Percentiles rank a stretch among this genome's conserved stretches.
Conservation (phyloP, 805 yeast genomes). For the Hanseniaspora jakobsenii region DNA sequence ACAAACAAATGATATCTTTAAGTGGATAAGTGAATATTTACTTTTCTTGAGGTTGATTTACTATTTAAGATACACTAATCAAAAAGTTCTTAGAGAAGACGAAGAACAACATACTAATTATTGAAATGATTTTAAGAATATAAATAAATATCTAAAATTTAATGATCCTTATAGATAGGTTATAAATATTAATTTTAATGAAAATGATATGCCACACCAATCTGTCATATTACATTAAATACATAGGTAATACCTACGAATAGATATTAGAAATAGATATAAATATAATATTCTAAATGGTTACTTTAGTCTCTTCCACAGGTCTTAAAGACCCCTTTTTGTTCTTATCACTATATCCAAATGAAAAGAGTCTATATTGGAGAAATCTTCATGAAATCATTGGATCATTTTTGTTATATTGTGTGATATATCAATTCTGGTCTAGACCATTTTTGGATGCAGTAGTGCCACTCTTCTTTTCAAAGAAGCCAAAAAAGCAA, state of each 20-base stretch:
- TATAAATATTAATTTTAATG: not conserved
- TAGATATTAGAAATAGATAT: not conserved
- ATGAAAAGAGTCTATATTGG: conserved; percentile 33
- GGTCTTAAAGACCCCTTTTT: conserved; percentile 24
- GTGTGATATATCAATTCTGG: conserved; percentile 33
- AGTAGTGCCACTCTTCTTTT: conserved; percentile 1
- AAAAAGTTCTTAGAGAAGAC: too few relatives aligned
- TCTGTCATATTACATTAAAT: not conserved
- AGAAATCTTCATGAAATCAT: conserved; percentile 70
- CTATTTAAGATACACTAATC: too few relatives aligned
- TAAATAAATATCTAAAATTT: too few relatives aligned
- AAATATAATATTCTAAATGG: not conserved
- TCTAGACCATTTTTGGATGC: conserved; percentile 32
- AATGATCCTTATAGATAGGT: too few relatives aligned
- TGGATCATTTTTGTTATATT: conserved; percentile 47
- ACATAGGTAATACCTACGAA: not conserved
- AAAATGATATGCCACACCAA: not conserved
- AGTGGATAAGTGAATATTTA: too few relatives aligned
- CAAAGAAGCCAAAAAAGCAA: not conserved
- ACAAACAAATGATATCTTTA: too few relatives aligned
- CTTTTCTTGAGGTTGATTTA: too few relatives aligned
- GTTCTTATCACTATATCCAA: conserved; percentile 23
- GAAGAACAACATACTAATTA: too few relatives aligned
- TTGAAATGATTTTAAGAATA: too few relatives aligned
- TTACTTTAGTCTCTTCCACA: conserved; percentile 11